Conservation (phyloP, 148 eudicot genomes). For the Vaccinium corymbosum region DNA sequence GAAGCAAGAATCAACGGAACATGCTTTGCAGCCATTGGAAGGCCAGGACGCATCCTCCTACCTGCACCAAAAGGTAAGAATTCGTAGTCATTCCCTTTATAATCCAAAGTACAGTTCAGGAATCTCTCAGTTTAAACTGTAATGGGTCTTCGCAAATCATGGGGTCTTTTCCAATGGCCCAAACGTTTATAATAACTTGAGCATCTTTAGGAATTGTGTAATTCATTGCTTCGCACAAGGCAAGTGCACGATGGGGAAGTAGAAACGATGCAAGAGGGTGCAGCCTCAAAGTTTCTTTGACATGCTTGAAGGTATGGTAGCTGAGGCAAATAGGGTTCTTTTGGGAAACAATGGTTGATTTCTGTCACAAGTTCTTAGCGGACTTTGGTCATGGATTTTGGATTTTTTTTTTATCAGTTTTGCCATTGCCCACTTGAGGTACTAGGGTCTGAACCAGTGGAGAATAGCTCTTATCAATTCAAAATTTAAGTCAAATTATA, state of each 20-base stretch:
- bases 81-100: slow-evolving; percentile 20
- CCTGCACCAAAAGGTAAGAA: slow-evolving; percentile 31
- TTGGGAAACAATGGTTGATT: background rate
- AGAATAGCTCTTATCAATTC: slow-evolving; percentile 21
- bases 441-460: slow-evolving; percentile 20
- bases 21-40: slow-evolving; percentile 17
- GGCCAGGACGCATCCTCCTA: slow-evolving; percentile 37
- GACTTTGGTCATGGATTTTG: slow-evolving; percentile 18
- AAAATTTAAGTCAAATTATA: background rate
- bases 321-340: slow-evolving; percentile 9
- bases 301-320: slow-evolving; percentile 31
- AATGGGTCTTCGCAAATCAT: slow-evolving; percentile 23
- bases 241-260: slow-evolving; percentile 18
- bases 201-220: slow-evolving; percentile 26
- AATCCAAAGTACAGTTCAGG: slow-evolving; percentile 15
- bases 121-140: slow-evolving; percentile 33
- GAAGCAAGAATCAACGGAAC: slow-evolving; percentile 24
- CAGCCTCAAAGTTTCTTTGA: slow-evolving; percentile 19
- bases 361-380: slow-evolving; percentile 6
- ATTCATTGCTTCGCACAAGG: slow-evolving; percentile 11
- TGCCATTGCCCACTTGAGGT: slow-evolving; percentile 24
- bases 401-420: slow-evolving; percentile 14
- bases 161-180: slow-evolving; percentile 33
- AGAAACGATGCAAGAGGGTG: slow-evolving; percentile 24
- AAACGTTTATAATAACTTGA: slow-evolving; percentile 21